A percentile compares a stretch with the other conserved stretches of the same genome.
Conservation (phyloP, 2,329 filamentous ascomycete genomes). For the Clathrospora elynae region DNA sequence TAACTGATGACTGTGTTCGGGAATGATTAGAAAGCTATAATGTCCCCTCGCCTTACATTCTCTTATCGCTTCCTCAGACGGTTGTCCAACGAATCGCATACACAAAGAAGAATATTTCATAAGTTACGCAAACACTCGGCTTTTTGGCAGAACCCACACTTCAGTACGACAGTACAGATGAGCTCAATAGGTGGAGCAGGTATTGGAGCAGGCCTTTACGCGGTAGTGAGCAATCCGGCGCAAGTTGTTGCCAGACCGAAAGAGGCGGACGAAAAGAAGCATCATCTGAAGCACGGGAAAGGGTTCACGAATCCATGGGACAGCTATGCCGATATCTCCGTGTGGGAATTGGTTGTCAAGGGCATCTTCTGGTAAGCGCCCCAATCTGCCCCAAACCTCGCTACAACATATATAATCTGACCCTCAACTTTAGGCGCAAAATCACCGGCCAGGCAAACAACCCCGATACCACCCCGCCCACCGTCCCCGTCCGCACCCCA, state of each 20-base stretch:
- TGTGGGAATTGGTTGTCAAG: constrained; percentile 41
- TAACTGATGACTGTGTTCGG: no score
- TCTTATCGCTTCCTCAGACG: constrained; percentile 8
- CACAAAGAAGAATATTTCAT: not conserved
- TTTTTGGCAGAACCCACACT: constrained; percentile 30
- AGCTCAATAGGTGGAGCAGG: constrained; percentile 34
- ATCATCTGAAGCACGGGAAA: constrained; percentile 60
- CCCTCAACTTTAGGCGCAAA: constrained; percentile 46
- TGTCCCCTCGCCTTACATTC: constrained; percentile 18
- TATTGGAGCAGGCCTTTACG: constrained; percentile 44
- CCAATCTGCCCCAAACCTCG: not conserved
- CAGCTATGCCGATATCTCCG: constrained; percentile 53
- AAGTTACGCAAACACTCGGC: not conserved
- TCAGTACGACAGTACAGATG: constrained; percentile 37
- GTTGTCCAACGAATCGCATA: constrained; percentile 1
- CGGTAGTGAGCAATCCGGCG: constrained; percentile 49
- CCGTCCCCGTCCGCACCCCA: constrained; percentile 70
- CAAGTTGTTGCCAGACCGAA: constrained; percentile 51
- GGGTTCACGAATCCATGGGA: constrained; percentile 65
- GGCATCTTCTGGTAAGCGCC: constrained; percentile 48
- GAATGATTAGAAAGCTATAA: constrained; percentile 18
- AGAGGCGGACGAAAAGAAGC: constrained; percentile 53
- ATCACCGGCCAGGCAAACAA: constrained; percentile 57
- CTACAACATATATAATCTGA: not conserved
- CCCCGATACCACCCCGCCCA: constrained; percentile 68